Percentiles rank a stretch among this genome's conserved stretches.
Evolutionary conservation across 352 stramenopile genomes (phyloP).

Genomic region (Phytophthora quininea): DNA sequence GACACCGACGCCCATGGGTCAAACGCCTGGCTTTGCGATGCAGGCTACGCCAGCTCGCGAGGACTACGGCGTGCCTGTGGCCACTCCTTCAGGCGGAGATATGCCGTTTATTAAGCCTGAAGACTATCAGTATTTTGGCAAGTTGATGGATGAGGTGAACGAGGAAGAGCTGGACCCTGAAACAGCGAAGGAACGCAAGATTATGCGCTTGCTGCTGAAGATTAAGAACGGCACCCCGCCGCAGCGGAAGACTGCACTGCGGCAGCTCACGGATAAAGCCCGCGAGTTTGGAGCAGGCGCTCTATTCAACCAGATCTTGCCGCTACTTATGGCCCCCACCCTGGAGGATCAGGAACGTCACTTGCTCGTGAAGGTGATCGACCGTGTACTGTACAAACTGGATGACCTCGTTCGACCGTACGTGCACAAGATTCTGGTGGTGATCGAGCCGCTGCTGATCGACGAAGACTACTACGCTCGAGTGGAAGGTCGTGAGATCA

Average conservation of each 20-base stretch:
- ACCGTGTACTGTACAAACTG: constrained; percentile 99
- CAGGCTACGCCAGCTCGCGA: constrained; percentile 76
- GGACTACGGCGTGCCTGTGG: constrained; percentile 79
- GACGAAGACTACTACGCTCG: constrained; percentile 99
- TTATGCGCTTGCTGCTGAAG: constrained; percentile 98
- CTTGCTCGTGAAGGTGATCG: constrained; percentile 99
- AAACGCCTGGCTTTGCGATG: constrained; percentile 92
- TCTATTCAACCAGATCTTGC: constrained; percentile 99
- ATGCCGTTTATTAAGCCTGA: constrained; percentile 99
- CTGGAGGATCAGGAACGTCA: constrained; percentile 99
- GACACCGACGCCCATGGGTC: constrained; percentile 95
- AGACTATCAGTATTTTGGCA: constrained; percentile 98
- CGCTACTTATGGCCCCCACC: constrained; percentile 98
- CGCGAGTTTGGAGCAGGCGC: constrained; percentile 96
- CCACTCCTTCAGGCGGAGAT: constrained; percentile 67
- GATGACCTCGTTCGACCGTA: constrained; percentile 99
- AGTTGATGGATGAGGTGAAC: constrained; percentile 94
- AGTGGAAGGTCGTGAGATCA: constrained; percentile 99
- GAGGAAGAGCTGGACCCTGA: constrained; percentile 91
- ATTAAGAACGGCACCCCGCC: constrained; percentile 99
- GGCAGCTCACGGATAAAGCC: constrained; percentile 98
- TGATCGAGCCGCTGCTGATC: constrained; percentile 99
- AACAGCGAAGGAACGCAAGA: constrained; percentile 96
- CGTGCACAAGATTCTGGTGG: constrained; percentile 99
- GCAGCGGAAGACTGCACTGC: constrained; percentile 96